Percentiles rank a stretch among this genome's conserved stretches.
Conservation (phyloP, 176 grass and related monocot genomes). For the Carex parvula region DNA sequence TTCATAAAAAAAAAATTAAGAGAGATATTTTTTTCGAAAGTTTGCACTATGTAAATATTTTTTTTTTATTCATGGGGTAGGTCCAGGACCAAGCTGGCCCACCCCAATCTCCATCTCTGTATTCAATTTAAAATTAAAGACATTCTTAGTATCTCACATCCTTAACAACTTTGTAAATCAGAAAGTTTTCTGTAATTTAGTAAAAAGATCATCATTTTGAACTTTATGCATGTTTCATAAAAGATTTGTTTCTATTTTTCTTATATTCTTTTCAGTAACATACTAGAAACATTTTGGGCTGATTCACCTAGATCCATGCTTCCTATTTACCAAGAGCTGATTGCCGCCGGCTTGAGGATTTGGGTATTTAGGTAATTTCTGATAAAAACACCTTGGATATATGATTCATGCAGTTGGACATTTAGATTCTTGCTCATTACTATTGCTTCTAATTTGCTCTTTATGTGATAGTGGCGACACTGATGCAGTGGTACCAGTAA, state of each 20-base stretch:
- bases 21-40: too few relatives aligned
- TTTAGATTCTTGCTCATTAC: not conserved
- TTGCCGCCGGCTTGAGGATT: constrained; percentile 81
- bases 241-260: not conserved
- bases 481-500: constrained; percentile 96
- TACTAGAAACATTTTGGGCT: constrained; percentile 72
- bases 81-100: not conserved
- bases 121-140: not conserved
- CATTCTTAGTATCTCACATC: not conserved
- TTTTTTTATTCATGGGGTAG: too few relatives aligned
- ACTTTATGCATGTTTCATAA: constrained; percentile 5
- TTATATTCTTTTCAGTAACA: constrained; percentile 43
- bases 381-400: not conserved
- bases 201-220: not conserved
- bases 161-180: not conserved
- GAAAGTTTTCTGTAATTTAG: not conserved
- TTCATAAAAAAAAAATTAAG: too few relatives aligned
- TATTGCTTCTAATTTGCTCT: constrained; percentile 29
- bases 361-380: constrained; percentile 85
- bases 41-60: too few relatives aligned
- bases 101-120: not conserved
- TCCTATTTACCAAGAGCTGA: constrained; percentile 88
- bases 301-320: constrained; percentile 96
- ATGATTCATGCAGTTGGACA: not conserved
- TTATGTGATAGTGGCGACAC: constrained; percentile 64